A percentile compares a stretch with the other conserved stretches of the same genome.
phyloP scores from a whole-genome alignment of 2,329 filamentous ascomycete species.

The Microdochium bolleyi region DNA sequence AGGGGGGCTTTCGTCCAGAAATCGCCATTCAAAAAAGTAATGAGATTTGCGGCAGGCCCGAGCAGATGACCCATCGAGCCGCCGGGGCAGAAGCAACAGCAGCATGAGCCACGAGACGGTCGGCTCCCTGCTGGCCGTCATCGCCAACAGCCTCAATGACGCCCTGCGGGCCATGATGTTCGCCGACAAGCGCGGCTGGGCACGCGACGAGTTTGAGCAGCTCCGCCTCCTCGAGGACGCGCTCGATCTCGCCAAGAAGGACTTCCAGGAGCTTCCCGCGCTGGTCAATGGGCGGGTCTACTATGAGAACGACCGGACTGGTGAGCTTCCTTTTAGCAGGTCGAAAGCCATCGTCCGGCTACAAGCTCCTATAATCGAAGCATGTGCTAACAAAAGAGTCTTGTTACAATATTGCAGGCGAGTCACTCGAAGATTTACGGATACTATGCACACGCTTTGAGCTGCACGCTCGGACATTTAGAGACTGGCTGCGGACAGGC shows the following conservation, averaged over 20 bases:
- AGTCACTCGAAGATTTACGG: conserved; percentile 43
- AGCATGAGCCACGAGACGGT: conserved; percentile 40
- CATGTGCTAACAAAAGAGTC: conserved; percentile 4
- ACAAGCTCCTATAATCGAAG: not conserved
- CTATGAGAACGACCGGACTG: conserved; percentile 48
- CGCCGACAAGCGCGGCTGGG: conserved; percentile 52
- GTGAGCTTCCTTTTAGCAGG: conserved; percentile 26
- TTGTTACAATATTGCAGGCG: conserved; percentile 25
- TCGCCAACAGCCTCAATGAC: conserved; percentile 45
- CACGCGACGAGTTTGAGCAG: conserved; percentile 51
- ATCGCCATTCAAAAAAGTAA: too few species aligned
- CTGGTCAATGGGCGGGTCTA: conserved; percentile 48
- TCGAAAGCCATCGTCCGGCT: conserved; percentile 12
- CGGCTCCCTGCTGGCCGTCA: conserved; percentile 48
- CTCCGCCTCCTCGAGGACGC: conserved; percentile 42
- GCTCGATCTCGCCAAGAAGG: conserved; percentile 51
- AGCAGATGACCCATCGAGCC: not conserved
- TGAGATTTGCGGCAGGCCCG: not conserved
- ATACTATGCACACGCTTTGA: conserved; percentile 35
- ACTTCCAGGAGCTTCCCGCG: conserved; percentile 49
- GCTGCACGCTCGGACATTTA: conserved; percentile 39
- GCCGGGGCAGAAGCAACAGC: conserved; percentile 1
- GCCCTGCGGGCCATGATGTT: conserved; percentile 45
- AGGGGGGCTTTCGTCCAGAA: too few species aligned
- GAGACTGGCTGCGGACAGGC: conserved; percentile 45